Evolutionary conservation across 148 eudicot species (phyloP), one percentile per base, ranked within the genome.

Genomic region (Amaranthus cruentus): DNA sequence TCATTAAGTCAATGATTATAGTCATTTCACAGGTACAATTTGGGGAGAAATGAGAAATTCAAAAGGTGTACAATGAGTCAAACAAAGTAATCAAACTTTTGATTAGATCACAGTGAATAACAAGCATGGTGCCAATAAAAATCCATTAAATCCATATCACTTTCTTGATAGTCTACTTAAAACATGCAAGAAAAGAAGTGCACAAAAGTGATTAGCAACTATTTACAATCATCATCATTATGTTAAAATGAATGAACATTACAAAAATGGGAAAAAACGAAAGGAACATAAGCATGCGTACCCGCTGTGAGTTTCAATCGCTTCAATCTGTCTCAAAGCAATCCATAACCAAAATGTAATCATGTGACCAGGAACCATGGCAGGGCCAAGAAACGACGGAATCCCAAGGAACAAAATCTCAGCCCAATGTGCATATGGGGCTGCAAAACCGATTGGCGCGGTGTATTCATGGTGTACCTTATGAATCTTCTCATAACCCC

Each of bases 221-320:
- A 63, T 75, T 75, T 47, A 70, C 38, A 28, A 28, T 8, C 68
- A 75, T 8, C 68, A 75, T 75, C 67, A 78, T 68, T 68, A 75
- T 70, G 77, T 58, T 74, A 75, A 79, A 68, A 75, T 79, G 75
- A 79, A 65, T 77, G 59, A 65, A 65, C 53, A 79, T 57, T 61
- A 63, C 47, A 55, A 58, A 70, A 64, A 60, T 12, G n/a, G 10
- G 50, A 75, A 69, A 10, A 47, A 46, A 50, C 38, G 72, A 66
- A 13, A 70, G 76, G 76, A 62, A 60, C 66, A 73, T 44, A 53
- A 74, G 88, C 88, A 85, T 82, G 83, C 87, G 51, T 89, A 94
- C 98, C 98, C 98, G 67, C 98, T 89, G 81, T 94, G 98, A 74
- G 93, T 94, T 81, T 94, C 98, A 75, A 91, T 89, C 12, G 98